Conservation (phyloP, 306 rosid species). For the Hylodesmum podocarpum region DNA sequence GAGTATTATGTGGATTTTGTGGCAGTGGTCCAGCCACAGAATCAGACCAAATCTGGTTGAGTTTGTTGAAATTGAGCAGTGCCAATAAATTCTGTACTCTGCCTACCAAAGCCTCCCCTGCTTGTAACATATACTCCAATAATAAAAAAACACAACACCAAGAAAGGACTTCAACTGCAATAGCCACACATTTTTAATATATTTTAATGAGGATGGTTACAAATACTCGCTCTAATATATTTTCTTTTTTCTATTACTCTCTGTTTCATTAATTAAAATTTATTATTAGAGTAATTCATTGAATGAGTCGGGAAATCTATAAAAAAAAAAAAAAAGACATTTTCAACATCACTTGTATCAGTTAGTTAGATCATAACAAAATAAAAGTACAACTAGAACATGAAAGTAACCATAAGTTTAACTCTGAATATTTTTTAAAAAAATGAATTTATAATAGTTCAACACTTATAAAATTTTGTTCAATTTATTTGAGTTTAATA, state of each 20-base stretch:
- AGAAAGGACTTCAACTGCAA: not conserved
- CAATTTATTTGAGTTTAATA: no score
- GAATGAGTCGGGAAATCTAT: no score
- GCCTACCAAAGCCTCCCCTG: not conserved
- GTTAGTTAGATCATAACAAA: not conserved
- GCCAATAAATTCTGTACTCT: not conserved
- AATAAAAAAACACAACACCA: not conserved
- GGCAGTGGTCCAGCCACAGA: conserved; percentile 8
- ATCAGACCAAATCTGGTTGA: not conserved
- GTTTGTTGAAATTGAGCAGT: not conserved
- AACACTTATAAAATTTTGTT: not conserved
- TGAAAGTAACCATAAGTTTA: not conserved
- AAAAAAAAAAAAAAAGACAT: no score
- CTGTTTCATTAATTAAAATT: no score
- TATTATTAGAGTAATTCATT: no score
- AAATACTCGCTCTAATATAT: no score
- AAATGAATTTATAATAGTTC: not conserved
- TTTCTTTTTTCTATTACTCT: no score
- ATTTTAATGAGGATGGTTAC: no score
- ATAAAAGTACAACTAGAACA: not conserved
- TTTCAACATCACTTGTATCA: no score
- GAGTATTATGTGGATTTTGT: not conserved
- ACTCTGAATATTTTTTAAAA: not conserved
- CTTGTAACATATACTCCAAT: not conserved
- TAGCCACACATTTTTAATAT: not conserved